A percentile compares a stretch with the other conserved stretches of the same genome.
phyloP scores from a whole-genome alignment of 2,329 filamentous ascomycete species.

The Ceratocystis ficicola region DNA sequence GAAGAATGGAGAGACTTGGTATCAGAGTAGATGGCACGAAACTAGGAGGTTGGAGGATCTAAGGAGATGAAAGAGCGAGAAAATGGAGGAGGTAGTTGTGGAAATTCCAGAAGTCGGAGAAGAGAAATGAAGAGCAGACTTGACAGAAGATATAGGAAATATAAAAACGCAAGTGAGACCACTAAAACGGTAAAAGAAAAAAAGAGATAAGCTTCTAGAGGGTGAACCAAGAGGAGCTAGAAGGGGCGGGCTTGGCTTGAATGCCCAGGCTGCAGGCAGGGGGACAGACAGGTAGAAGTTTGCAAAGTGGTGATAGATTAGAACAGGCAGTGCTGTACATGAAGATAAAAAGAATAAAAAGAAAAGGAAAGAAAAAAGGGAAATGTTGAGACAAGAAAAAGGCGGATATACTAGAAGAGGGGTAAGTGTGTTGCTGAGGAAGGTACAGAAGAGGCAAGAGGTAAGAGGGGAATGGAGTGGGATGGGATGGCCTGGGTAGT shows the following conservation, averaged over 20 bases:
- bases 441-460: conserved; percentile 7
- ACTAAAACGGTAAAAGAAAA: background rate
- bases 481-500: background rate
- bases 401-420: conserved; percentile 5
- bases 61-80: background rate
- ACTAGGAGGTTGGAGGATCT: background rate
- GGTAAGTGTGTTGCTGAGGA: conserved; percentile 5
- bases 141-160: conserved; percentile 10
- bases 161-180: background rate
- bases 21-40: background rate
- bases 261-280: conserved; percentile 3
- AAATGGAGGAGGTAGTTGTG: background rate
- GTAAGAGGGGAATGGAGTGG: background rate
- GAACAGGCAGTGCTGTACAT: background rate
- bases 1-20: background rate
- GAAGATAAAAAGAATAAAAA: conserved; percentile 13
- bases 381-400: conserved; percentile 8
- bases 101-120: background rate
- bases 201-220: conserved; percentile 7
- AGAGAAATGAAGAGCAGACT: background rate
- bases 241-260: background rate
- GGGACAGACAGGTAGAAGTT: background rate
- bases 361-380: conserved; percentile 9
- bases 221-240: conserved; percentile 2
- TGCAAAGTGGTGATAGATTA: conserved; percentile 5